Base-by-base conservation (phyloP, 83 land plant genomes). In the Picea engelmannii region DNA sequence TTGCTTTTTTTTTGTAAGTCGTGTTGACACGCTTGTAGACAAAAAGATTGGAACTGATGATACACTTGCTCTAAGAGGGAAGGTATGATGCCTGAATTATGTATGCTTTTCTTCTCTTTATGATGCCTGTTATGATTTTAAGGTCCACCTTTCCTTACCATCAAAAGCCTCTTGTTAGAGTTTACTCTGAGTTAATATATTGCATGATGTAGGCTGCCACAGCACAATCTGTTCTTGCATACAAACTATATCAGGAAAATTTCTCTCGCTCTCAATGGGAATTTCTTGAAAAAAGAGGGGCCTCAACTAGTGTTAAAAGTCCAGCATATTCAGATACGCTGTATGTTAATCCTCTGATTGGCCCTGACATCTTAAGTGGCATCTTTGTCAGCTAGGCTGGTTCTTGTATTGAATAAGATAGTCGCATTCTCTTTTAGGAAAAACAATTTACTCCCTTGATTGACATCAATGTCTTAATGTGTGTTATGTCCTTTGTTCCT, bases 211-310 rank as follows among this genome's bases (percentile, higher is more conserved):
- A 97, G 99, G 99, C 98, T 66, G 99, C 99, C 18, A 89, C 89
- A 44, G 95, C 98, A 67, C 99, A 97, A 86, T 95, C 99, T 42
- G 89, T 91, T 40, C 87, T 97, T 20, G 99, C 99, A 42, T 97
- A 89, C 87, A 86, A 94, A 86, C 97, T 97, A 27, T 97, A 95
- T 81, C 92, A 97, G 84, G 89, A 95, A 88, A 97, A 97, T 77
- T 97, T 97, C 80, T 92, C 95, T 62, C 97, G 99, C 13, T 97
- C 98, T 74, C 89, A 0, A 38, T 38, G 40, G 40, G 40, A 38
- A 0, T 0, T 0, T 38, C 40, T 38, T 38, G 40, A 38, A 4
- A 38, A 4, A 38, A 38, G 5, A 38, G 40, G 40, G 40, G 0
- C 40, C 40, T 38, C 40, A 38, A 38, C 40, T 38, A 38, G 5